Evolutionary conservation across 148 eudicot species (phyloP), one percentile per base, ranked within the genome.

Genomic region (Vaccinium corymbosum): DNA sequence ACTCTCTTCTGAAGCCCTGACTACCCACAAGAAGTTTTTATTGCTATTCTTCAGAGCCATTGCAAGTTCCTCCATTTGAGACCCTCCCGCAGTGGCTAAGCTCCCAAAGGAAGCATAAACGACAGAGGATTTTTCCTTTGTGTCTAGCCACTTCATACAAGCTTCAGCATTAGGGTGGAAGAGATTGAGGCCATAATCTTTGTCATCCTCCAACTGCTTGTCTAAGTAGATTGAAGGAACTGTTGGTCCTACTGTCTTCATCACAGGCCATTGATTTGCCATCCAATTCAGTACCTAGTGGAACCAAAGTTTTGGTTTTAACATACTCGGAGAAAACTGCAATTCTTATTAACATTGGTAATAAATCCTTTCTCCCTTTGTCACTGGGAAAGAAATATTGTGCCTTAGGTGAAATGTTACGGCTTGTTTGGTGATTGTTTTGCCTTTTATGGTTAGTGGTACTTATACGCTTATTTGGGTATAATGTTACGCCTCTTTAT

Each of bases 91-190:
- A 35, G 75, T 68, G 1, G 95, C 89, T 50, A 91, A 32, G 80
- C 94, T 92, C 12, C 97, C 97, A 53, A 94, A 89, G 25, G 94
- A 87, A 2, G 89, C 86, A 82, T 92, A 94, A 19, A 92, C 68
- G 6, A 89, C 95, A 0, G 94, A 94, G 13, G 32, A n/a, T 4
- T 27, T 51, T 29, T 84, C 83, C 42, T 81, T 90, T 2, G 86
- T 52, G 83, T 89, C 84, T 25, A 94, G 93, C 97, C 97, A 94
- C 15, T 81, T 57, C 32, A 76, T 84, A 84, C 89, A 89, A 25
- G 61, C 73, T 46, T 85, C 80, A 3, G 64, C 25, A 57, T 81
- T 83, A 0, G 89, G 83, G 83, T 88, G 88, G 61, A 94, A 84
- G 84, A 81, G 80, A 51, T 1, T 87, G 20, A 92, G 86, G 20